Evolutionary conservation across 2,329 filamentous ascomycete genomes (phyloP).

Genomic region (Emmonsiellopsis sp.): DNA sequence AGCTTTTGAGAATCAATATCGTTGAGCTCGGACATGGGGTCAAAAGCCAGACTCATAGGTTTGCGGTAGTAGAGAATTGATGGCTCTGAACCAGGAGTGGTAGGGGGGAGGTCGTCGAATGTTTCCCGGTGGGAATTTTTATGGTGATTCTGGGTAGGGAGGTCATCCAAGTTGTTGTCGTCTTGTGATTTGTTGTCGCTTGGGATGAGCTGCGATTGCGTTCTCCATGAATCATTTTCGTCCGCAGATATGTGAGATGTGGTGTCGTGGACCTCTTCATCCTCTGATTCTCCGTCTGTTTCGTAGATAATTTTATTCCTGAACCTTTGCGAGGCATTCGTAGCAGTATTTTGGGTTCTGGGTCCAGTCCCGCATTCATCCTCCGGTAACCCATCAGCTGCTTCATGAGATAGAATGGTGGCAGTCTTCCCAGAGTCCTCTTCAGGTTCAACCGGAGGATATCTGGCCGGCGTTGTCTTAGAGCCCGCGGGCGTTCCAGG

Average conservation of each 20-base stretch:
- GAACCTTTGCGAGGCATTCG: not conserved
- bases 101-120: not conserved
- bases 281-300: slow-evolving; percentile 33
- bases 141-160: not conserved
- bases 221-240: not conserved
- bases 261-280: slow-evolving; percentile 21
- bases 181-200: not conserved
- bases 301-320: slow-evolving; percentile 27
- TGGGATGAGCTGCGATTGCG: not conserved
- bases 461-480: slow-evolving; percentile 7
- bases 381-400: not conserved
- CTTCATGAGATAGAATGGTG: not conserved
- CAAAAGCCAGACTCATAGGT: slow-evolving; percentile 17
- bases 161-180: not conserved
- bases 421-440: not conserved
- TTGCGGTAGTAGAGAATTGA: slow-evolving; percentile 26
- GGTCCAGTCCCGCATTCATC: not conserved
- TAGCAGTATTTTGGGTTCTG: not conserved
- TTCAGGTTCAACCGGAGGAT: not conserved
- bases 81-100: not conserved
- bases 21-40: slow-evolving; percentile 12
- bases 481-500: not conserved
- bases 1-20: slow-evolving; percentile 26
- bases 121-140: not conserved
- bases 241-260: slow-evolving; percentile 8